Evolutionary conservation across 257 asterid species (phyloP).

Genomic region (Jasminum sambac): DNA sequence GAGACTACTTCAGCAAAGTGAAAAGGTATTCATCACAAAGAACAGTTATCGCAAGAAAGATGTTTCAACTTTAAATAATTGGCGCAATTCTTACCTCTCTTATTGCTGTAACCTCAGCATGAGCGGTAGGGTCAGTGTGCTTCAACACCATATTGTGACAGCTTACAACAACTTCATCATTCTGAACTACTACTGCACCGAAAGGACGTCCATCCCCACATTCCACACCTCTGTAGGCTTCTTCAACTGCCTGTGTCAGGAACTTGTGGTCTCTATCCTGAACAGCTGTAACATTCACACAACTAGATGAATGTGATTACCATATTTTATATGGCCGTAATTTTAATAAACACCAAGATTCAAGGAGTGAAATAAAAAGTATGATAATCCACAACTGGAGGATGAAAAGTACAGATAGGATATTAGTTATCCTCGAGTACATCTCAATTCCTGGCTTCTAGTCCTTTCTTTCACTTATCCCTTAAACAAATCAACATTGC

Average conservation of each 20-base stretch:
- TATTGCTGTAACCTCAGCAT: conserved; percentile 98
- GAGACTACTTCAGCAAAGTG: not conserved
- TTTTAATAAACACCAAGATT: not conserved
- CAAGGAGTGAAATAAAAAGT: not conserved
- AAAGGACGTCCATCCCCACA: conserved; percentile 97
- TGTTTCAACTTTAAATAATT: not conserved
- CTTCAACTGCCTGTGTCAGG: conserved; percentile 88
- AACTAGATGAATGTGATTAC: not conserved
- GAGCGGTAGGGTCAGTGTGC: conserved; percentile 94
- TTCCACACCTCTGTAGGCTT: conserved; percentile 95
- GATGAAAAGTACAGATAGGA: not conserved
- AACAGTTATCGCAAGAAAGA: not conserved
- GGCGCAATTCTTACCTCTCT: conserved; percentile 75
- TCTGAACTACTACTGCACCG: conserved; percentile 90
- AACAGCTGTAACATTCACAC: conserved; percentile 58
- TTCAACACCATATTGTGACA: conserved; percentile 89
- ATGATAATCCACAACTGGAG: not conserved
- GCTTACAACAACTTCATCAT: conserved; percentile 86
- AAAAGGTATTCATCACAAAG: not conserved
- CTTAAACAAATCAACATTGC: not conserved
- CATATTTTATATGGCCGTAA: not conserved
- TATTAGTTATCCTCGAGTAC: not conserved
- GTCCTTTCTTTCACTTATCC: not conserved
- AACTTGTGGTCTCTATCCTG: conserved; percentile 90
- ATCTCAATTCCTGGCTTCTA: conserved; percentile 15